Evolutionary conservation across 306 rosid genomes (phyloP).

Genomic region (Amphicarpaea edgeworthii): DNA sequence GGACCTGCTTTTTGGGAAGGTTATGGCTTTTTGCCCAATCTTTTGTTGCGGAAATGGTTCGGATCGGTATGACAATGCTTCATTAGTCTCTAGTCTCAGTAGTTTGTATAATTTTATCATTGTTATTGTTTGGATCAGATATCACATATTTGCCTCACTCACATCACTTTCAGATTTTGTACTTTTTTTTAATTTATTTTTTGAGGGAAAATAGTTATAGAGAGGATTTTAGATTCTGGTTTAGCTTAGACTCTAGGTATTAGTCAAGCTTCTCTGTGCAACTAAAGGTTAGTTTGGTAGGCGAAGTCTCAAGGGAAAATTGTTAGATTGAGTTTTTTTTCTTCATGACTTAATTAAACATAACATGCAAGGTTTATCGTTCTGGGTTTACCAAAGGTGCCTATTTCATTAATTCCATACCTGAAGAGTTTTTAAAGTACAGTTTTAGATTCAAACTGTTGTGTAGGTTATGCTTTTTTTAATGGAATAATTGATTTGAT

Average conservation of each 20-base stretch:
- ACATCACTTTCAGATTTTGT: conserved; percentile 1
- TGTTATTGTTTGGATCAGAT: conserved; percentile 27
- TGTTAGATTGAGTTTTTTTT: conserved; percentile 17
- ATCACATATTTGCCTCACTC: conserved; percentile 19
- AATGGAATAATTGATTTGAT: conserved; percentile 46
- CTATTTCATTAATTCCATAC: conserved; percentile 21
- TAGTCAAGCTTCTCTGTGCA: conserved; percentile 25
- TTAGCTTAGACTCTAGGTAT: conserved; percentile 41
- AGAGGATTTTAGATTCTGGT: conserved; percentile 49
- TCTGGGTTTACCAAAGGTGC: background rate
- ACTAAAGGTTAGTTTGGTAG: conserved; percentile 23
- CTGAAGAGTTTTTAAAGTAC: background rate
- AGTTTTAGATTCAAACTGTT: conserved; percentile 29
- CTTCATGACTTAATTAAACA: conserved; percentile 23
- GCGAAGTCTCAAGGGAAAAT: background rate
- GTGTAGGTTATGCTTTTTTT: conserved; percentile 1
- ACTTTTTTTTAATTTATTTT: background rate
- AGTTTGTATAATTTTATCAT: background rate
- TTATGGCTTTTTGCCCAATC: conserved; percentile 66
- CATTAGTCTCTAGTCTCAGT: background rate
- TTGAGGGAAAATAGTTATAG: conserved; percentile 16
- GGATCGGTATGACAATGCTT: conserved; percentile 69
- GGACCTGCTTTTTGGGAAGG: conserved; percentile 48
- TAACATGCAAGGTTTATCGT: background rate
- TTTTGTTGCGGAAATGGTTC: conserved; percentile 76